phyloP scores from a whole-genome alignment of 495 filamentous ascomycete species.

The Staphylotrichum longicolle region DNA sequence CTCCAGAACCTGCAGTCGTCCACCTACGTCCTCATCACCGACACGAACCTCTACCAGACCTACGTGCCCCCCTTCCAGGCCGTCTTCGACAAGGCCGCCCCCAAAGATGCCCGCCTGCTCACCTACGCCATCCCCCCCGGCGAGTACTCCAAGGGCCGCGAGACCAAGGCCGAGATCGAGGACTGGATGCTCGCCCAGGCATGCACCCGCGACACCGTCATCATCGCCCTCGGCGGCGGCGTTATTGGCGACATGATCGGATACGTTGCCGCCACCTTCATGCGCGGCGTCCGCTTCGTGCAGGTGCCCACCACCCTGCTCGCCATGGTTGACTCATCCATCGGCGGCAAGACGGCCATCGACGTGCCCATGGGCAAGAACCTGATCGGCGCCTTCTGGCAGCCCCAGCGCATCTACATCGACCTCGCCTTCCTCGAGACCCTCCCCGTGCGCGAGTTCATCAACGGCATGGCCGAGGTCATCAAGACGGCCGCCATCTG shows the following conservation, averaged over 20 bases:
- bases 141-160: slow-evolving; percentile 86
- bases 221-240: slow-evolving; percentile 94
- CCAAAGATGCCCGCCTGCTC: slow-evolving; percentile 66
- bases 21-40: slow-evolving; percentile 94
- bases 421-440: slow-evolving; percentile 92
- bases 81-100: slow-evolving; percentile 60
- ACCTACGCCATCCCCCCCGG: slow-evolving; percentile 86
- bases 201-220: slow-evolving; percentile 92
- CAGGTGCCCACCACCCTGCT: slow-evolving; percentile 95
- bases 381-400: slow-evolving; percentile 94
- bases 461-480: slow-evolving; percentile 99
- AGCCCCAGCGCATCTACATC: slow-evolving; percentile 88
- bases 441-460: slow-evolving; percentile 86
- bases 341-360: slow-evolving; percentile 97
- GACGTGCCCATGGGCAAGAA: slow-evolving; percentile 98
- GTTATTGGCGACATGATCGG: slow-evolving; percentile 98
- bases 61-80: slow-evolving; percentile 77
- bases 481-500: slow-evolving; percentile 98
- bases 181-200: slow-evolving; percentile 93
- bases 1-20: slow-evolving; percentile 73
- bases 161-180: slow-evolving; percentile 92
- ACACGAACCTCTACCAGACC: slow-evolving; percentile 80
- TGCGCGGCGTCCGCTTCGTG: slow-evolving; percentile 93
- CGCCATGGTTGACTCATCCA: slow-evolving; percentile 97
- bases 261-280: slow-evolving; percentile 95